phyloP scores from a whole-genome alignment of 768 basidiomycete genomes.

The Flagelloscypha sp. region DNA sequence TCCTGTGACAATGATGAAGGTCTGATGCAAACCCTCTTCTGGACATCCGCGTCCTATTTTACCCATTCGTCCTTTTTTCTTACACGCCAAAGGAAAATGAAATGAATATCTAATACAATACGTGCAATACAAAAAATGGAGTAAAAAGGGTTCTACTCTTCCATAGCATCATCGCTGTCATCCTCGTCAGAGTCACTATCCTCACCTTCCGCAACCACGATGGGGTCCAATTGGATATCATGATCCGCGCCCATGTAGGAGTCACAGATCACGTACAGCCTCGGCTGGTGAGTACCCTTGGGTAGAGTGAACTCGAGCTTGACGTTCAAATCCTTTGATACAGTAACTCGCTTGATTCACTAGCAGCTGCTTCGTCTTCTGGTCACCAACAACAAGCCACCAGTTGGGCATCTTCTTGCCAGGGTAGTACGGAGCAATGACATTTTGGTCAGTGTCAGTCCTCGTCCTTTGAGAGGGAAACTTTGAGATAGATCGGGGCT shows the following conservation, averaged over 20 bases:
- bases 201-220: conserved; percentile 88
- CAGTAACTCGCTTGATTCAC: conserved; percentile 85
- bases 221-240: conserved; percentile 72
- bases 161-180: conserved; percentile 63
- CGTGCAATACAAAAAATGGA: too few species aligned
- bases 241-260: conserved; percentile 90
- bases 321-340: conserved; percentile 73
- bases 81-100: too few species aligned
- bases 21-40: too few species aligned
- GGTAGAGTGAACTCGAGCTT: conserved; percentile 88
- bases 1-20: too few species aligned
- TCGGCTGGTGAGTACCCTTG: conserved; percentile 74
- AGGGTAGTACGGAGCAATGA: conserved; percentile 93
- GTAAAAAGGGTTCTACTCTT: too few species aligned
- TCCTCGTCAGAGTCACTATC: conserved; percentile 77
- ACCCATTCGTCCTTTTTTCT: too few species aligned
- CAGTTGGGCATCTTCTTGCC: conserved; percentile 87
- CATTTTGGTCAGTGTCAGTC: conserved; percentile 70
- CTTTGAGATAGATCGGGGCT: conserved; percentile 72
- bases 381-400: conserved; percentile 96
- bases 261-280: conserved; percentile 89
- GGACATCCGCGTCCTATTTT: too few species aligned
- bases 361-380: conserved; percentile 69
- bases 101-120: neutral
- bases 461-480: conserved; percentile 71